Base-by-base conservation (phyloP, 768 basidiomycete species). In the Strobilomyces echinocephalus region DNA sequence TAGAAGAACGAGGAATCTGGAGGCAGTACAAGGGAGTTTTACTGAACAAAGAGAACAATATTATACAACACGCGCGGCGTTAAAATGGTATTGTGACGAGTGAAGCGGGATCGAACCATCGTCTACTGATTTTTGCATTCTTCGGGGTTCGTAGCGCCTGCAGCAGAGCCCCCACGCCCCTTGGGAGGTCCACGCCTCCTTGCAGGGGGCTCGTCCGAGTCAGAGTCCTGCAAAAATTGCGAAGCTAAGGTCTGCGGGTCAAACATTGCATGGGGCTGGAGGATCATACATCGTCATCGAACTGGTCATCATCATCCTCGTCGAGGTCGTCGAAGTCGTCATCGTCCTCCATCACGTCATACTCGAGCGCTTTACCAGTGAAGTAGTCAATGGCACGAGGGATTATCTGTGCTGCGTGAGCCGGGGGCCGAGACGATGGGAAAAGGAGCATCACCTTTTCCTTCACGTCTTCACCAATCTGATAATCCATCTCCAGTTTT, bases 381-480 rank as follows among this genome's bases (percentile, higher is more conserved):
- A 99, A 99, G 78, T 88, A 97, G 73, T 98, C 97, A 54, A 98
- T 76, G 12, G 94, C 95, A 57, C 89, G 89, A 50, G 95, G 95
- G 55, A 99, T 91, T 66, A 97, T 80, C 91, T 95, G 60, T 24
- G 20, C 49, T 1, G 40, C 35, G 7, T 57, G 49, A 58, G 48
- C n/a, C 26, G 2, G 24, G 24, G 24, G 24, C 36, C 20, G 4
- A 7, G 31, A 16, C 10, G 15, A 16, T 20, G 39, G 18, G 18
- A 28, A 36, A 35, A 15, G 16, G 43, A 18, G 43, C n/a, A 67
- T 73, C 7, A 89, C 91, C 79, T 94, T 91, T 70, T 97, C 95
- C 74, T 97, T 97, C 63, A 98, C 76, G 74, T 98, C 95, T 76
- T 97, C 95, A 41, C 95, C 95, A 62, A 99, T 87, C 76, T 97